Evolutionary conservation across 768 basidiomycete species (phyloP), one percentile per base, ranked within the genome.

Genomic region (Paxillus rubicundulus): DNA sequence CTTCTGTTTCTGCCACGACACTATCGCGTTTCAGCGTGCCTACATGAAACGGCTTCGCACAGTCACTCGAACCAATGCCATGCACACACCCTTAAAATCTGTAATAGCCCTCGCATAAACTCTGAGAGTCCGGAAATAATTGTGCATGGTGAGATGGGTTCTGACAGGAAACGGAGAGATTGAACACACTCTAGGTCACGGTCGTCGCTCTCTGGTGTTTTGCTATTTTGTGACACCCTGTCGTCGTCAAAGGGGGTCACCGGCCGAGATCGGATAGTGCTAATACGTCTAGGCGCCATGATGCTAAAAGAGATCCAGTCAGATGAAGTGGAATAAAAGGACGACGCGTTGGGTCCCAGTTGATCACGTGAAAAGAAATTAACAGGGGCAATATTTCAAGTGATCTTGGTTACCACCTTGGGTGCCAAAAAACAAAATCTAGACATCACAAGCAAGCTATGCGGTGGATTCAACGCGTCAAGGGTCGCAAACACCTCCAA

Each of bases 1-100:
- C 24, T 57, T 61, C n/a, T 70, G 65, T 54, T 62, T 69, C 44
- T 69, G 61, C 69, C 69, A 71, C 8, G 69, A 58, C 37, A 66
- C 68, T 70, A 45, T 28, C n/a, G 7, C n/a, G 18, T 37, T 30
- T 14, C 9, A 39, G 17, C 16, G 48, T 50, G 37, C 36, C 28
- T 18, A 36, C n/a, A 14, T 7, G 5, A 9, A 36, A 18, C 6
- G 3, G n/a, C 1, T 39, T 13, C 9, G 17, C 20, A 14, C 17
- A 9, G 27, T 1, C 13, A 20, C 0, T 32, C 16, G 27, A 27
- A 16, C 28, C 4, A 24, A 14, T 42, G n/a, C 18, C 14, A 28
- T 9, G 27, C 1, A 56, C 61, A 49, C 5, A 70, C 68, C 57
- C 49, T 69, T 69, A 56, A 69, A 69, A 33, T 69, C 68, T 16